phyloP scores from a whole-genome alignment of 495 filamentous ascomycete species.

The Haplographium delicatum region DNA sequence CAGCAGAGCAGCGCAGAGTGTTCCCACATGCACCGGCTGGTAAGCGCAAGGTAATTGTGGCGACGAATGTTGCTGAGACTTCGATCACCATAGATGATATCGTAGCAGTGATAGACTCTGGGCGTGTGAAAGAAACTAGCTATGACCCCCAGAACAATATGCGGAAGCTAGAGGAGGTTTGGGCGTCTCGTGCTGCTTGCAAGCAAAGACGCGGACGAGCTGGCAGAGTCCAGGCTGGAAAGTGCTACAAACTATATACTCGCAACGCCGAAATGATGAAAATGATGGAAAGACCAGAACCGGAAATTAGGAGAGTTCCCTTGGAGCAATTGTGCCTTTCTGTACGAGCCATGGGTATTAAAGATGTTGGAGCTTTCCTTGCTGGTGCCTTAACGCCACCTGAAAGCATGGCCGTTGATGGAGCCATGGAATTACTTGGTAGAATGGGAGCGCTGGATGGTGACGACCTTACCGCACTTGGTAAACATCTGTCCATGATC shows the following conservation, averaged over 20 bases:
- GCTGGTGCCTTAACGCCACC: constrained; percentile 85
- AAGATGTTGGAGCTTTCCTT: constrained; percentile 73
- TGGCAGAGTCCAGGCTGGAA: constrained; percentile 82
- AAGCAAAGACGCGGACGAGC: constrained; percentile 96
- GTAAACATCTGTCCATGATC: constrained; percentile 86
- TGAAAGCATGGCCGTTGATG: constrained; percentile 75
- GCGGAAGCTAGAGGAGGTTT: constrained; percentile 88
- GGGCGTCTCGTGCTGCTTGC: constrained; percentile 91
- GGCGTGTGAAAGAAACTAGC: constrained; percentile 91
- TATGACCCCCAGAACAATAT: constrained; percentile 92
- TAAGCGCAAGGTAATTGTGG: constrained; percentile 84
- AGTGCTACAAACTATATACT: constrained; percentile 95
- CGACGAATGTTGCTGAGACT: constrained; percentile 96
- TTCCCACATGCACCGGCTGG: constrained; percentile 72
- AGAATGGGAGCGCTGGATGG: constrained; percentile 86
- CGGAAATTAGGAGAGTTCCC: constrained; percentile 88
- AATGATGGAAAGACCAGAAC: constrained; percentile 88
- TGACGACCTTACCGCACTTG: constrained; percentile 80
- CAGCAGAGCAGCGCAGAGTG: constrained; percentile 79
- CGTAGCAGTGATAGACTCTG: constrained; percentile 93
- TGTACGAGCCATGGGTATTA: constrained; percentile 89
- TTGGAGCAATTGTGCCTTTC: constrained; percentile 92
- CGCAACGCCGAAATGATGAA: constrained; percentile 66
- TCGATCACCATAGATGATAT: constrained; percentile 98
- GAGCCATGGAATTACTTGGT: constrained; percentile 69